These are phyloP conservation scores for Takashimella tepidaria DNA, from an alignment of 1,284 basidiomycete species.

Conservation along the genomic window DNA sequence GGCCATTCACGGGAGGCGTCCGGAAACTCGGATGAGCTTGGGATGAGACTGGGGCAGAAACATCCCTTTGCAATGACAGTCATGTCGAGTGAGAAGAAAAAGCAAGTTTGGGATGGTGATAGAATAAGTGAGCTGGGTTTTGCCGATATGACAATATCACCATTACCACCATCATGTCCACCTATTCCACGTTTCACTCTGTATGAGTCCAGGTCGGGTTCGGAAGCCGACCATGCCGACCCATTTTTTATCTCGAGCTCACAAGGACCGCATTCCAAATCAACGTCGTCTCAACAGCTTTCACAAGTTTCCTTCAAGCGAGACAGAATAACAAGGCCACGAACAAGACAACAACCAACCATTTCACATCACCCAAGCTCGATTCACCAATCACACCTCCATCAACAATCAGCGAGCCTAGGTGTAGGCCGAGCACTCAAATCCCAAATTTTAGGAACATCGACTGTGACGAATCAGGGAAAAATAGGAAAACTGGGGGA, in stretches of 20 bases:
- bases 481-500: too few relatives aligned
- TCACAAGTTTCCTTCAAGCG: too few relatives aligned
- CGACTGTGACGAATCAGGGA: neutral
- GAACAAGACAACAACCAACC: neutral
- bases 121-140: neutral
- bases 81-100: neutral
- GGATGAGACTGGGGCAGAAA: neutral
- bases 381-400: neutral
- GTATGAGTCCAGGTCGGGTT: neutral
- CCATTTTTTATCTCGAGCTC: neutral
- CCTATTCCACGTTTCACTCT: neutral
- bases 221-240: neutral
- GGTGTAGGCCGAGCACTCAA: neutral
- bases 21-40: neutral
- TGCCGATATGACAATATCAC: neutral
- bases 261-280: neutral
- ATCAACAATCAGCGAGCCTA: neutral
- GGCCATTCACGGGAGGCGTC: too few relatives aligned
- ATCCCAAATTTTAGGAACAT: neutral
- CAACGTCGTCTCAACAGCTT: too few relatives aligned
- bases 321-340: neutral
- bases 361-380: neutral
- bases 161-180: neutral
- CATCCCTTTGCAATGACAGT: neutral
- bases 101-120: neutral